Evolutionary conservation across 345 rosid species (phyloP), one percentile per base, ranked within the genome.

Genomic region (Aethionema arabicum): DNA sequence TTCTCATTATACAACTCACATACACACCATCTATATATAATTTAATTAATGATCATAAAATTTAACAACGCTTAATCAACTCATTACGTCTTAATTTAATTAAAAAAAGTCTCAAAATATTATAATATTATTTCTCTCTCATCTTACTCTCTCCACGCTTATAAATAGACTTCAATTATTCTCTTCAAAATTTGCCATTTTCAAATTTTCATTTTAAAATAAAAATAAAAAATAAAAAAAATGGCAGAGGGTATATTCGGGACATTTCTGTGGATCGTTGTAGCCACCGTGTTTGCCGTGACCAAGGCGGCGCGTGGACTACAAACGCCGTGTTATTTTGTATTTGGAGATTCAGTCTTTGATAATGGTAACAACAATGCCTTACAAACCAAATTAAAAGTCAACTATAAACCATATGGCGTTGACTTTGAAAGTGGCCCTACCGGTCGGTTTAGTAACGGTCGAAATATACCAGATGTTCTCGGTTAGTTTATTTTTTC

Each of bases 261-360:
- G 4, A 13, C 56, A 48, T 46, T 69, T 56, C 40, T 55, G 44
- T 54, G 8, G 37, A 27, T 14, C 35, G 9, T 63, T 56, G 59
- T 32, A 14, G 41, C 64, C 21, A 56, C n/a, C 13, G 44, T 54
- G 11, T 36, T 50, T 51, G 59, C 44, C 21, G 50, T 57, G 65
- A 47, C 54, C 42, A 14, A 16, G 33, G 54, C 3, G 33, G 59
- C 52, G 55, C 53, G 40, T 33, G 71, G 39, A 27, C 80, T 70
- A 11, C 65, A 61, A 44, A 79, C 69, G 3, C 86, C 88, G n/a
- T 81, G 88, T 53, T 85, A 72, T 74, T 85, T 83, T 53, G 75
- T 85, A 29, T 85, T 85, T 2, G 88, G 91, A 41, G 91, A 81
- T 46, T 85, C 91, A 0, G 67, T 81, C 59, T 77, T 76, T 7